Evolutionary conservation across 2,329 filamentous ascomycete genomes (phyloP).

Genomic region (Colletotrichum echinochloae): DNA sequence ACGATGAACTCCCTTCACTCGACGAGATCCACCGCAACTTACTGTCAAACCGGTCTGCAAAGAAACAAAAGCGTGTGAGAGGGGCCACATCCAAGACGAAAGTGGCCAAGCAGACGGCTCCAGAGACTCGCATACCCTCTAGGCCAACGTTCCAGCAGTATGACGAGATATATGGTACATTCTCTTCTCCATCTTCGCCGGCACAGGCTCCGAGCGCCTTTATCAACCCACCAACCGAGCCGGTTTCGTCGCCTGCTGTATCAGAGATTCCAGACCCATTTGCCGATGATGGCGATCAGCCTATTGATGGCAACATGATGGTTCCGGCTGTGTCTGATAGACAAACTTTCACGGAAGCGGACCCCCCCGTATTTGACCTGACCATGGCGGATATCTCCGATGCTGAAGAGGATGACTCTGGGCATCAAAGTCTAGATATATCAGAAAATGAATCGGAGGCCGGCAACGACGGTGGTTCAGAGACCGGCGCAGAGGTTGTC

Average conservation of each 20-base stretch:
- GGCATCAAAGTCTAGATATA: slow-evolving; percentile 14
- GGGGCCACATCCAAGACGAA: background rate
- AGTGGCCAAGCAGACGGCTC: background rate
- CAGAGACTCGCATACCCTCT: background rate
- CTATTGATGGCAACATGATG: background rate
- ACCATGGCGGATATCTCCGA: slow-evolving; percentile 37
- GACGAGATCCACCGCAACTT: slow-evolving; percentile 45
- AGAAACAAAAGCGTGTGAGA: slow-evolving; percentile 11
- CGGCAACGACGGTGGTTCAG: slow-evolving; percentile 48
- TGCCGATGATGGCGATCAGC: background rate
- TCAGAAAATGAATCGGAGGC: slow-evolving; percentile 23
- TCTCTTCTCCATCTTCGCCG: slow-evolving; percentile 23
- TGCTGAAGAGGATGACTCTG: slow-evolving; percentile 32
- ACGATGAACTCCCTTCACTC: slow-evolving; percentile 53
- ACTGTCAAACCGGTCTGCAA: slow-evolving; percentile 9
- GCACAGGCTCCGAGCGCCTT: background rate
- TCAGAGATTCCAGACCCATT: background rate
- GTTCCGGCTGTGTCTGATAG: background rate
- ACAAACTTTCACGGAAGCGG: background rate
- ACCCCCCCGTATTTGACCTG: slow-evolving; percentile 25
- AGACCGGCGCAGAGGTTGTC: slow-evolving; percentile 57
- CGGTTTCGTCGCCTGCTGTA: background rate
- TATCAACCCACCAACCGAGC: background rate
- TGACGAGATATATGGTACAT: slow-evolving; percentile 27
- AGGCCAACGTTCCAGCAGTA: slow-evolving; percentile 29